Evolutionary conservation across 192 early-diverging fungal genomes (phyloP), one percentile per base, ranked within the genome.

Genomic region (Coemansia sp.): DNA sequence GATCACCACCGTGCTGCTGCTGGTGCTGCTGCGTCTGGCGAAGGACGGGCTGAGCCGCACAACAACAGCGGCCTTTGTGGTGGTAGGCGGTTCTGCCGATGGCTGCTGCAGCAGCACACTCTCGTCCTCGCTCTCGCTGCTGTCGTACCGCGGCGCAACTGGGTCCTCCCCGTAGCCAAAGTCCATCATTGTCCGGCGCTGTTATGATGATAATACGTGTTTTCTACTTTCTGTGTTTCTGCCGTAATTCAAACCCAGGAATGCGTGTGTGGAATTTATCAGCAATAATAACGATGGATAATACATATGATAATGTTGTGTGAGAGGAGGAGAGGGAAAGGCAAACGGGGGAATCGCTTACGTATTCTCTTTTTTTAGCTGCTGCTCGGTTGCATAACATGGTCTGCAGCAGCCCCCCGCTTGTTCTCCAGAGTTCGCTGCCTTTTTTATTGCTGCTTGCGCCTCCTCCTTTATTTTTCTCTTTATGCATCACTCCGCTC

Each of bases 101-200:
- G 54, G 26, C 26, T 26, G 26, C 3, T 10, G 39, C 7, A 2
- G 42, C 37, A 10, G n/a, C n/a, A n/a, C 41, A 15, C n/a, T 9
- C 9, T 82, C 80, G 48, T 66, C 65, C 37, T 83, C 80, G 75
- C 80, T 83, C 63, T 74, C 75, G 66, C 71, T 76, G 74, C 62
- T 64, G 68, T 77, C 80, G 75, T 77, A 77, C 47, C 80, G 71
- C 50, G 26, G 26, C 2, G 66, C 67, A 37, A 58, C 15, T 3
- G 75, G 80, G 13, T 69, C 75, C 16, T 64, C 59, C 19, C 13
- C 13, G 59, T 83, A 83, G 21, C 71, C 80, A 19, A 83, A 18
- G 56, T 75, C 73, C 79, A 83, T 83, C n/a, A 12, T 41, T 6
- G 23, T n/a, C 18, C 10, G 5, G 23, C 43, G 40, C 18, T 23